These are phyloP conservation scores for Arthrobotrys pseudoclavata DNA, from an alignment of 2,329 filamentous ascomycete species.

Conservation along the genomic window DNA sequence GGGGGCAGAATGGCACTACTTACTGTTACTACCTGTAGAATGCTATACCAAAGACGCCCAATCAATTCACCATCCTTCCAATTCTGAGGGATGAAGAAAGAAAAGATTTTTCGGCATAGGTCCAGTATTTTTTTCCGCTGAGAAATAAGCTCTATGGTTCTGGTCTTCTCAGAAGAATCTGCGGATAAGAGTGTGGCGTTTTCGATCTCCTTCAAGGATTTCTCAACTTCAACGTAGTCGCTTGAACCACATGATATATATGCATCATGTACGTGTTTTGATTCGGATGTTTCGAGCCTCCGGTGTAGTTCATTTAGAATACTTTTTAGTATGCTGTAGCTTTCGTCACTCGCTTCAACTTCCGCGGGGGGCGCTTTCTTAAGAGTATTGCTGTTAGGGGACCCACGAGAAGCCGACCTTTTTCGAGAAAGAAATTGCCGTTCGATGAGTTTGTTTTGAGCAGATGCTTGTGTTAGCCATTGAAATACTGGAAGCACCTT, in stretches of 20 bases:
- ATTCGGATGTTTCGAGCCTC: background rate
- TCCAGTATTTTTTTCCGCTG: conserved; percentile 8
- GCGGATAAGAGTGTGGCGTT: background rate
- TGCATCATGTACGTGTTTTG: background rate
- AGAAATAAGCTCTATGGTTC: background rate
- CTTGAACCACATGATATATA: conserved; percentile 19
- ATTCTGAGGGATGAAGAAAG: conserved; percentile 38
- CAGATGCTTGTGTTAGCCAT: conserved; percentile 36
- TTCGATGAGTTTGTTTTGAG: conserved; percentile 18
- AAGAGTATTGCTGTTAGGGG: background rate
- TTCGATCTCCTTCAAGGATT: conserved; percentile 20
- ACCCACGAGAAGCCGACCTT: background rate
- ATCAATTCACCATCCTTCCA: conserved; percentile 34
- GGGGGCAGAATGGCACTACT: background rate
- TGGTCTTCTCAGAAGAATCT: conserved; percentile 7
- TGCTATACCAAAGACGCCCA: conserved; percentile 33
- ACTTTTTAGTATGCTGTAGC: conserved; percentile 19
- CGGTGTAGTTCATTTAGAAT: conserved; percentile 39
- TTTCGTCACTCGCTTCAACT: conserved; percentile 36
- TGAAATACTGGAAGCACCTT: conserved; percentile 46
- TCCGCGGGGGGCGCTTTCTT: background rate
- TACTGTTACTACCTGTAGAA: conserved; percentile 21
- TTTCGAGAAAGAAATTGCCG: conserved; percentile 8
- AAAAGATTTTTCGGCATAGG: conserved; percentile 27
- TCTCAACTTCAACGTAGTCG: conserved; percentile 23